Evolutionary conservation across 768 basidiomycete species (phyloP).

Genomic region (Russula lepida): DNA sequence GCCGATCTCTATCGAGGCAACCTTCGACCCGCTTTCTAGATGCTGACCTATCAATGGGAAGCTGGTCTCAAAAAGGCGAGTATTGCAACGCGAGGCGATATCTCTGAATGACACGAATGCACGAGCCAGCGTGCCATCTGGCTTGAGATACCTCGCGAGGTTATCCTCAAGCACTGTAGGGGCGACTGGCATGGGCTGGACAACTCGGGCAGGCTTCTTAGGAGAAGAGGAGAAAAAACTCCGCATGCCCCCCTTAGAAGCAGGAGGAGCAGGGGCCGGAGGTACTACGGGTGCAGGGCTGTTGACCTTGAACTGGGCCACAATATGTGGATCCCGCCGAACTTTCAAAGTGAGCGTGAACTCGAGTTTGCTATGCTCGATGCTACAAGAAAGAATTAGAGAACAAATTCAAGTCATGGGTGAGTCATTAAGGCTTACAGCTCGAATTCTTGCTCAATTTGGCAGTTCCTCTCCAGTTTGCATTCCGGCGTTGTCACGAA

Average conservation of each 20-base stretch:
- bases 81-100: slow-evolving; percentile 74
- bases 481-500: slow-evolving; percentile 86
- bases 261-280: slow-evolving; percentile 38
- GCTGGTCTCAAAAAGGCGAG: slow-evolving; percentile 72
- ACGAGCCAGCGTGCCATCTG: slow-evolving; percentile 82
- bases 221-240: slow-evolving; percentile 69
- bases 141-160: slow-evolving; percentile 72
- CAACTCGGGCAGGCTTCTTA: slow-evolving; percentile 56
- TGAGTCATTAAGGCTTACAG: slow-evolving; percentile 43
- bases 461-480: slow-evolving; percentile 46
- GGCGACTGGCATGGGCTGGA: slow-evolving; percentile 28
- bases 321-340: slow-evolving; percentile 77
- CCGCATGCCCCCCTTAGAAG: slow-evolving; percentile 57
- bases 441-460: slow-evolving; percentile 85
- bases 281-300: slow-evolving; percentile 39
- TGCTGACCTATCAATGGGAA: slow-evolving; percentile 77
- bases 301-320: slow-evolving; percentile 64
- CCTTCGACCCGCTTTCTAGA: slow-evolving; percentile 45
- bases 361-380: slow-evolving; percentile 91
- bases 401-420: not conserved
- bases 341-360: slow-evolving; percentile 88
- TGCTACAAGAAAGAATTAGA: slow-evolving; percentile 35
- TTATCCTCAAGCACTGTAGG: slow-evolving; percentile 52
- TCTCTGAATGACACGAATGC: slow-evolving; percentile 88
- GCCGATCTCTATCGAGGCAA: slow-evolving; percentile 65